Conservation (phyloP, 495 filamentous ascomycete genomes). For the Pseudomonodictys pantanalensis region DNA sequence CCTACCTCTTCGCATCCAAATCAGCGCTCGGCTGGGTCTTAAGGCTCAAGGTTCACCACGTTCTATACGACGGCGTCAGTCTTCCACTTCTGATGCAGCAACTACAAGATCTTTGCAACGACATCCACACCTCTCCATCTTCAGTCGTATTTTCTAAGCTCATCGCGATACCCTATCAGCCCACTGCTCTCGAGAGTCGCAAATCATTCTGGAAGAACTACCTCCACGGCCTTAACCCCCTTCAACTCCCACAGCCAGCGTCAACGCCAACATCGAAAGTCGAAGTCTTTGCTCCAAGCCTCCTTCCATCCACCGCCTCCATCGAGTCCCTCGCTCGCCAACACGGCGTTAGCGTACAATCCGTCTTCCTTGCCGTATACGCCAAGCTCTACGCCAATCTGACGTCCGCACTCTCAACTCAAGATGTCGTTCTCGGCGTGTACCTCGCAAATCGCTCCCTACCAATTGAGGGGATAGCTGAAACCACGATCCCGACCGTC, state of each 20-base stretch:
- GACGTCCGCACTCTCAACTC: slow-evolving; percentile 7
- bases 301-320: slow-evolving; percentile 15
- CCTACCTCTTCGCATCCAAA: slow-evolving; percentile 35
- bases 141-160: slow-evolving; percentile 24
- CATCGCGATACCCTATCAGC: slow-evolving; percentile 35
- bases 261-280: slow-evolving; percentile 8
- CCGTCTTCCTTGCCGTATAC: slow-evolving; percentile 50
- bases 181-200: slow-evolving; percentile 25
- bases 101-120: slow-evolving; percentile 45
- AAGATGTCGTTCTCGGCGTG: slow-evolving; percentile 51
- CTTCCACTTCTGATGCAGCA: slow-evolving; percentile 50
- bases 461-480: slow-evolving; percentile 39
- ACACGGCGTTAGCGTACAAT: slow-evolving; percentile 48
- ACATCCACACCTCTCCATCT: neutral
- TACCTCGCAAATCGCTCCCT: slow-evolving; percentile 57
- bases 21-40: slow-evolving; percentile 35
- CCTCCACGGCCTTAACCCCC: slow-evolving; percentile 37
- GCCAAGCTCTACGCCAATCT: slow-evolving; percentile 44
- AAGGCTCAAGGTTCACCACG: slow-evolving; percentile 58
- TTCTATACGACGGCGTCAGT: slow-evolving; percentile 59
- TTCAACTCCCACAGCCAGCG: slow-evolving; percentile 11
- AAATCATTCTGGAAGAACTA: slow-evolving; percentile 57
- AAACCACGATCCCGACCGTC: slow-evolving; percentile 48
- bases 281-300: slow-evolving; percentile 44
- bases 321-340: slow-evolving; percentile 40